Evolutionary conservation across 2,329 filamentous ascomycete genomes (phyloP).

Genomic region (Graphilbum ipis-grandicollis): DNA sequence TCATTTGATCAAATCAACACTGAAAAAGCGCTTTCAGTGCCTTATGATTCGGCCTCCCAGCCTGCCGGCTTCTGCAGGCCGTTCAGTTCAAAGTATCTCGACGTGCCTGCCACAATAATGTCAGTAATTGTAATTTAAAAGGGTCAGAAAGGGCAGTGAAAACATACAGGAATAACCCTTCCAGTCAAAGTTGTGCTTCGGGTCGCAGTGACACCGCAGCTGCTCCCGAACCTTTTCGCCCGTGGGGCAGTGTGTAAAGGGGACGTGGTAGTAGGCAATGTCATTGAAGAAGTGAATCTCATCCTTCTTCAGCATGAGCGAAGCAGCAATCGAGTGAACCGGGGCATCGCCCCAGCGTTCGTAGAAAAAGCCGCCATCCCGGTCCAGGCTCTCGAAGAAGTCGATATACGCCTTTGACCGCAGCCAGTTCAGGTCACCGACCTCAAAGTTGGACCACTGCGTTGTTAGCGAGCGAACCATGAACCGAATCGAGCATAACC

Average conservation of each 20-base stretch:
- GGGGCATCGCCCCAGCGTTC: constrained; percentile 97
- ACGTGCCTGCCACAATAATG: too few relatives aligned
- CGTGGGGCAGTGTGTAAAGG: constrained; percentile 94
- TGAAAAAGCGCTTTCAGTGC: too few relatives aligned
- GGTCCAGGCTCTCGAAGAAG: constrained; percentile 77
- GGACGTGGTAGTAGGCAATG: constrained; percentile 94
- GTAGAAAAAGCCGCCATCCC: constrained; percentile 94
- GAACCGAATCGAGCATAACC: too few relatives aligned
- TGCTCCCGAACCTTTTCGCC: constrained; percentile 70
- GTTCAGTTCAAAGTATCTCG: constrained; percentile 72
- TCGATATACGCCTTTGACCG: constrained; percentile 77
- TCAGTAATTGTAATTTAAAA: too few relatives aligned
- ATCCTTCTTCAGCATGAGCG: constrained; percentile 73
- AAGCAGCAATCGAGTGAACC: constrained; percentile 91
- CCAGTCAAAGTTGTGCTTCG: constrained; percentile 97
- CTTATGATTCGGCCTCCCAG: constrained; percentile 34
- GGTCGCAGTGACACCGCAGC: constrained; percentile 86
- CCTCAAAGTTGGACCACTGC: constrained; percentile 97
- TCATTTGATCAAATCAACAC: too few relatives aligned
- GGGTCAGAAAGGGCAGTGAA: background rate
- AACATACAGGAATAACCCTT: constrained; percentile 89
- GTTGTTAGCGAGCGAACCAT: constrained; percentile 10
- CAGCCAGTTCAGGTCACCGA: constrained; percentile 87
- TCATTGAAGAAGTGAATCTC: constrained; percentile 98
- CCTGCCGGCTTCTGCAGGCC: constrained; percentile 68